Conservation (phyloP, 1,139 yeast genomes). For the Debaryomyces singareniensis region DNA sequence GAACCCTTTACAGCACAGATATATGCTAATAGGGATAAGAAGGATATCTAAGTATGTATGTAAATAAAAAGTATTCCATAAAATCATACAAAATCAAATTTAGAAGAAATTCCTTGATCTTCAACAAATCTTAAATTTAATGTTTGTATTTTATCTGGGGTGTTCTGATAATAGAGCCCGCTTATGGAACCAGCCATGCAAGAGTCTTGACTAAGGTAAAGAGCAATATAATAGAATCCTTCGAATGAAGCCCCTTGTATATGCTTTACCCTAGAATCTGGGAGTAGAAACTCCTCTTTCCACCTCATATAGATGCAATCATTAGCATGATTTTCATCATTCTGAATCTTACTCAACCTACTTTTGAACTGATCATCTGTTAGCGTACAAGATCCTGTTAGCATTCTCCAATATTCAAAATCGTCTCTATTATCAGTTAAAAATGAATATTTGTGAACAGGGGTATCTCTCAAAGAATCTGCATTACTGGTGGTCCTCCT, state of each 20-base stretch:
- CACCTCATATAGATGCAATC: slow-evolving; percentile 77
- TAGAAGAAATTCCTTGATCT: slow-evolving; percentile 20
- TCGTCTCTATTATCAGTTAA: slow-evolving; percentile 54
- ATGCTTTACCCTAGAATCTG: slow-evolving; percentile 65
- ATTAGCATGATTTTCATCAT: slow-evolving; percentile 23
- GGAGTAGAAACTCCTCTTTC: slow-evolving; percentile 85
- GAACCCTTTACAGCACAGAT: slow-evolving; percentile 95
- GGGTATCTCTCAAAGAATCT: slow-evolving; percentile 9
- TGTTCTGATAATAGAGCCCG: slow-evolving; percentile 77
- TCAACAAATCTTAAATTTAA: slow-evolving; percentile 30
- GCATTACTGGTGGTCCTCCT: slow-evolving; percentile 14
- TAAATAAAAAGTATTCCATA: not conserved
- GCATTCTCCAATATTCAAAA: slow-evolving; percentile 80
- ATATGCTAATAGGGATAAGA: slow-evolving; percentile 44
- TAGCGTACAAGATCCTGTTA: slow-evolving; percentile 38
- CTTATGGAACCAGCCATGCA: slow-evolving; percentile 51
- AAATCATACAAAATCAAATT: slow-evolving; percentile 18
- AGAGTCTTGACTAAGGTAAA: slow-evolving; percentile 48
- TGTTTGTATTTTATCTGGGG: slow-evolving; percentile 69
- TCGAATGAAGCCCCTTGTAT: slow-evolving; percentile 84
- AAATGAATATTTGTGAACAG: slow-evolving; percentile 25
- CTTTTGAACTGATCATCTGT: slow-evolving; percentile 20
- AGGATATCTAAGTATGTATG: not conserved
- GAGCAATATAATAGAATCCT: slow-evolving; percentile 84
- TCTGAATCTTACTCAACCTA: slow-evolving; percentile 24